These are phyloP conservation scores for Wickerhamomyces alni DNA, from an alignment of 805 yeast genomes.

Conservation along the genomic window DNA sequence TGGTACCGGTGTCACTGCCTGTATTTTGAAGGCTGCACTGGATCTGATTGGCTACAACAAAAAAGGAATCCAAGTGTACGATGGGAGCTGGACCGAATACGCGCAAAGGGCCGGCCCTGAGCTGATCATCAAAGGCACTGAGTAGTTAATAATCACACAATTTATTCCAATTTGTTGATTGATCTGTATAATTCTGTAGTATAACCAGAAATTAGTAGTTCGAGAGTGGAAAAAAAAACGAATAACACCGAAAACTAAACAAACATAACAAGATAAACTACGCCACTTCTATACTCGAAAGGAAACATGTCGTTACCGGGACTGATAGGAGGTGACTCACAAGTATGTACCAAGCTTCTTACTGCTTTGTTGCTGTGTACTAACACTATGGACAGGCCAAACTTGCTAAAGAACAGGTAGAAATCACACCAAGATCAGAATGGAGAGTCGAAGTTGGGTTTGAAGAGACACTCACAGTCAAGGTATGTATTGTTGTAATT, in stretches of 20 bases:
- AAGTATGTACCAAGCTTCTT: too few relatives aligned
- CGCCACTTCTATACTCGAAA: neutral
- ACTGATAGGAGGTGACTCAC: conserved; percentile 1
- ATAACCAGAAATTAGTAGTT: too few relatives aligned
- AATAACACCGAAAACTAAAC: too few relatives aligned
- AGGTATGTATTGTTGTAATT: conserved; percentile 23
- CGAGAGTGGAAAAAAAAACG: too few relatives aligned
- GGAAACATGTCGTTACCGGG: conserved; percentile 13
- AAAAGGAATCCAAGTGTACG: conserved; percentile 55
- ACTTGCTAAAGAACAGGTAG: conserved; percentile 9
- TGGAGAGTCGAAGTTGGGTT: conserved; percentile 73
- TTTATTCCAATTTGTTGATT: too few relatives aligned
- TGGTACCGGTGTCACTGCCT: conserved; percentile 96
- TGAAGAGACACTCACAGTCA: conserved; percentile 43
- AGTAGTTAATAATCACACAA: neutral
- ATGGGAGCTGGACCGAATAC: conserved; percentile 91
- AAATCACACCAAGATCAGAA: conserved; percentile 39
- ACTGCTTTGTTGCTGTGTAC: too few relatives aligned
- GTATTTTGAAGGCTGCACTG: conserved; percentile 73
- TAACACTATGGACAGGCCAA: conserved; percentile 6
- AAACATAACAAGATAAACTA: too few relatives aligned
- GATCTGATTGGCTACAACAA: conserved; percentile 44
- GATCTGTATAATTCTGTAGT: too few relatives aligned
- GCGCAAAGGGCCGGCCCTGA: conserved; percentile 63
- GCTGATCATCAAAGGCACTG: conserved; percentile 38